Evolutionary conservation across 345 rosid genomes (phyloP).

Genomic region (Salix brachista): DNA sequence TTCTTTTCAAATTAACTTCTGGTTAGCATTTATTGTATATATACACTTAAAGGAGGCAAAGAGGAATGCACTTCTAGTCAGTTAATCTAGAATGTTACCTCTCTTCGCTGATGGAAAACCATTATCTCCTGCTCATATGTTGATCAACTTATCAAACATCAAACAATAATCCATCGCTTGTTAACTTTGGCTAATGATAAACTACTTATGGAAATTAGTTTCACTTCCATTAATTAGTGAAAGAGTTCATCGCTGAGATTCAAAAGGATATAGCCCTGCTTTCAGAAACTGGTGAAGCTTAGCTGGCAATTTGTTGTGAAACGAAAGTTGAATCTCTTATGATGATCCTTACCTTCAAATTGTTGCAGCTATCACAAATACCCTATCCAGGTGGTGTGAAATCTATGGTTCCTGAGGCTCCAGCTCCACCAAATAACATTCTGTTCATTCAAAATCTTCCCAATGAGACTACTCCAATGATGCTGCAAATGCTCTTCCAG

Average conservation of each 20-base stretch:
- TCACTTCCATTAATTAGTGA: neutral
- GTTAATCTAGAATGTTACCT: neutral
- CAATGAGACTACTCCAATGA: constrained; percentile 71
- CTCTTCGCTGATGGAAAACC: neutral
- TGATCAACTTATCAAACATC: neutral
- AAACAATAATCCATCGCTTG: neutral
- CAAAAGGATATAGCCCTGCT: neutral
- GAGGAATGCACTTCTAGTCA: neutral
- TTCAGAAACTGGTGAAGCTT: neutral
- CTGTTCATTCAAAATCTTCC: constrained; percentile 93
- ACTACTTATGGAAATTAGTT: neutral
- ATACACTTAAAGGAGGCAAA: neutral
- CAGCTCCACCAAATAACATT: constrained; percentile 90
- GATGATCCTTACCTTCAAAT: neutral
- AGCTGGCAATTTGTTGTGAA: neutral
- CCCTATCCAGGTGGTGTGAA: constrained; percentile 73
- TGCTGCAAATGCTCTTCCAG: constrained; percentile 71
- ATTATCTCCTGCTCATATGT: neutral
- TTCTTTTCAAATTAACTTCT: neutral
- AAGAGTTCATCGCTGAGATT: neutral
- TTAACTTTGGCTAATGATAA: neutral
- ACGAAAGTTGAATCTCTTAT: neutral
- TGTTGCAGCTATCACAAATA: constrained; percentile 74
- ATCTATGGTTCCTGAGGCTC: constrained; percentile 68
- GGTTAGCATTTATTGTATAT: neutral